A percentile compares a stretch with the other conserved stretches of the same genome.
phyloP scores from a whole-genome alignment of 352 stramenopile genomes.

The Phytophthora gonapodyides region DNA sequence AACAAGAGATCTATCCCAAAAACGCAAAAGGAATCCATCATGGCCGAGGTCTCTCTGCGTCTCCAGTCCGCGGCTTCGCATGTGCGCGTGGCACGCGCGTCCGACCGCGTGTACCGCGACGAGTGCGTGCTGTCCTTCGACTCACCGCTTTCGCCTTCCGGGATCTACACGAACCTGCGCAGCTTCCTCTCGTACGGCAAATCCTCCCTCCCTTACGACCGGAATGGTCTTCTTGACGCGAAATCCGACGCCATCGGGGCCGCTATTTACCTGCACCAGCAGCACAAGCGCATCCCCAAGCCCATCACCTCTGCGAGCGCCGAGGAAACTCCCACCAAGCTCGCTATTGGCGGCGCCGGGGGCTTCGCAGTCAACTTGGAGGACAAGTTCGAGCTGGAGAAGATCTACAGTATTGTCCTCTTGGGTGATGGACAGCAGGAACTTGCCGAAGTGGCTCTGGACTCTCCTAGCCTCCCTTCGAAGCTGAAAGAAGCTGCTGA shows the following conservation, averaged over 20 bases:
- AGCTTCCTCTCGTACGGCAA: conserved; percentile 94
- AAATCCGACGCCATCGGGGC: conserved; percentile 23
- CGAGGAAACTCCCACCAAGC: conserved; percentile 74
- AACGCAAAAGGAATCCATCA: conserved; percentile 6
- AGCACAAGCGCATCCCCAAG: conserved; percentile 49
- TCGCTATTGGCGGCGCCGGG: conserved; percentile 96
- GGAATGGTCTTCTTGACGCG: conserved; percentile 21
- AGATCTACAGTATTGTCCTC: conserved; percentile 79
- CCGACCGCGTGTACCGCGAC: conserved; percentile 93
- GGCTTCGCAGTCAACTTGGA: conserved; percentile 91
- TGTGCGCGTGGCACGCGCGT: conserved; percentile 55
- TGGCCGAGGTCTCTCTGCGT: conserved; percentile 25
- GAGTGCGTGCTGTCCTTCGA: conserved; percentile 99
- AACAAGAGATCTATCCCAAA: not conserved
- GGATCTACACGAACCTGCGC: conserved; percentile 93
- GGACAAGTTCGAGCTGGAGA: conserved; percentile 90
- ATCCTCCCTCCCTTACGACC: conserved; percentile 65
- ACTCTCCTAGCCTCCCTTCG: conserved; percentile 46
- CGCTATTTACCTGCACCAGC: conserved; percentile 82
- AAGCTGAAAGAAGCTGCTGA: conserved; percentile 60
- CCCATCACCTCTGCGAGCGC: not conserved
- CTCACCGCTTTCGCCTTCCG: conserved; percentile 65
- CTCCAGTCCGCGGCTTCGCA: conserved; percentile 37
- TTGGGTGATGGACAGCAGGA: conserved; percentile 55
- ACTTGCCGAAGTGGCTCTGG: conserved; percentile 36